Base-by-base conservation (phyloP, 1,139 yeast genomes). In the Suhomyces chickasaworum region DNA sequence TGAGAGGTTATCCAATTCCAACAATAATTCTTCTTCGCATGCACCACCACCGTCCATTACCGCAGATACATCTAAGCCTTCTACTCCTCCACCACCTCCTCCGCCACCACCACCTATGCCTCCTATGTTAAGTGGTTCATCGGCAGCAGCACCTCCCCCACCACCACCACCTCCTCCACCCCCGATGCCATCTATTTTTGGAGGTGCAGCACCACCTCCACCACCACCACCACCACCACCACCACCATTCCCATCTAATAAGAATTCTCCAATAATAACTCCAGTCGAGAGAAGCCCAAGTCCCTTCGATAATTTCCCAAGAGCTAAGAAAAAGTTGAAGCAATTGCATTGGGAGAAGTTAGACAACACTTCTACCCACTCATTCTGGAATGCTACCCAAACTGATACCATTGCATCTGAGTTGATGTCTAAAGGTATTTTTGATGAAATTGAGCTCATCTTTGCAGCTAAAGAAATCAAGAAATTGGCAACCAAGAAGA, bases 321-420 rank as follows among this genome's bases (percentile, higher is more conserved):
- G 91, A 57, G 91, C 95, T 20, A 84, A 84, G 70, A 82, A 78
- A 68, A 86, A 84, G 73, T 72, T 86, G 65, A 86, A 86, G 61
- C 95, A 86, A 63, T 71, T 86, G 53, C 95, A 87, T 59, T 87
- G 95, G 95, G 95, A 87, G 55, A 86, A 86, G 58, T 72, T 86
- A 47, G 93, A 86, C 31, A 64, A 68, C 34, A 62, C 62, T 27
- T 75, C 85, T 2, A 78, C 75, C 31, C 78, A 81, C 49, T 84
- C 93, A 0, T 83, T 86, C 62, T 86, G 95, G 95, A 65, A 68
- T 32, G 61, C 66, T 35, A 58, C 72, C 3, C 60, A 64, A 41
- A 63, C 71, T 3, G 65, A 63, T 31, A 53, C 64, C 2, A 72
- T 84, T 60, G 89, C 89, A 1, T 75, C 72, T 48, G 86, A 84